Evolutionary conservation across 441 rosid genomes (phyloP).

Genomic region (Biscutella auriculata): DNA sequence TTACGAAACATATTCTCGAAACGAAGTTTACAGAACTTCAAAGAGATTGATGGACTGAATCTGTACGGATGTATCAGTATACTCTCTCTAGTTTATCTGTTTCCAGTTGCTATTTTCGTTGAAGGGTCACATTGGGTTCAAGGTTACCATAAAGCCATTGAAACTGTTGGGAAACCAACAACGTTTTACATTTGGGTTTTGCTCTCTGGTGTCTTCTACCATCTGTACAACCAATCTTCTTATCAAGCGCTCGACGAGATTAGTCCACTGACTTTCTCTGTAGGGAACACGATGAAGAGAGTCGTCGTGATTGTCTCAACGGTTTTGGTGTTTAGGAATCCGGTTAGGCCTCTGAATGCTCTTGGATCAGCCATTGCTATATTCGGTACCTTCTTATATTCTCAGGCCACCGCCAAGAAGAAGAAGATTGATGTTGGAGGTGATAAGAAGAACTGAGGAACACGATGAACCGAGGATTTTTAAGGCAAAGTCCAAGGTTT

Average conservation of each 20-base stretch:
- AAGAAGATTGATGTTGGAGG: conserved; percentile 27
- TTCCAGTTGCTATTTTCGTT: conserved; percentile 71
- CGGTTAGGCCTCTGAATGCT: conserved; percentile 81
- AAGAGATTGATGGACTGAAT: conserved; percentile 81
- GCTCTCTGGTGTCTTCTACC: conserved; percentile 78
- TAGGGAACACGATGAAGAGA: conserved; percentile 90
- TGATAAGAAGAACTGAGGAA: conserved; percentile 43
- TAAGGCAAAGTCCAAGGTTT: neutral
- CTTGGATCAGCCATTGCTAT: conserved; percentile 88
- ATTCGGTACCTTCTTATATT: conserved; percentile 76
- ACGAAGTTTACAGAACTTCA: conserved; percentile 61
- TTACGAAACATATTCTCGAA: conserved; percentile 77
- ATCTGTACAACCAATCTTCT: conserved; percentile 82
- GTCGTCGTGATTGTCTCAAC: conserved; percentile 83
- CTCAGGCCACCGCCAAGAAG: conserved; percentile 72
- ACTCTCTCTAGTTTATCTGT: conserved; percentile 54
- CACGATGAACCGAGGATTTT: conserved; percentile 31
- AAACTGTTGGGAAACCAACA: conserved; percentile 43
- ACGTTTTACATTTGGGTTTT: conserved; percentile 84
- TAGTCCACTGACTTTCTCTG: conserved; percentile 86
- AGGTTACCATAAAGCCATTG: conserved; percentile 73
- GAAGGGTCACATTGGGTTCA: conserved; percentile 86
- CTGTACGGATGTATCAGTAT: conserved; percentile 76
- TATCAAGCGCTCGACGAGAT: conserved; percentile 92
- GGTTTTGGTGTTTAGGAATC: conserved; percentile 86